Base-by-base conservation (phyloP, 176 grass and related monocot genomes). In the Metroxylon sagu region DNA sequence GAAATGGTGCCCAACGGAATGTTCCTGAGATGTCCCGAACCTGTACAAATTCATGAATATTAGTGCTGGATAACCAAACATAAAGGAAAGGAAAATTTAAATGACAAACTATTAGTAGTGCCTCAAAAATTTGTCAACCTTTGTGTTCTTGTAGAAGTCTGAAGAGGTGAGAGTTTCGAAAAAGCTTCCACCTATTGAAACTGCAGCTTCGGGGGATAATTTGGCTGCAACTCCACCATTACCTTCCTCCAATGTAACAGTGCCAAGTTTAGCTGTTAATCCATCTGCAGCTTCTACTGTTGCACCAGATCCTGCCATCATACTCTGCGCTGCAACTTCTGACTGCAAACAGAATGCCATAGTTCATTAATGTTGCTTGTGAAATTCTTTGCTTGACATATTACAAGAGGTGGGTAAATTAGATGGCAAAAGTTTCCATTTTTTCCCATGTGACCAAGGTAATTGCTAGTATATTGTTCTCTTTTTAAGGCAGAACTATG, bases 121-220 rank as follows among this genome's bases (percentile, higher is more conserved):
- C 8, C 35, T 43, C 35, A 43, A 90, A 70, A 59, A 48, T 18
- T 48, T 49, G 48, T 8, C 53, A 35, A 97, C 93, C 94, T 89
- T 98, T 72, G 88, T 98, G 60, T 86, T 93, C 67, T 93, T 98
- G 56, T 98, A 98, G 69, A 98, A 92, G 50, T 93, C 94, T 26
- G 94, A 98, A 6, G 85, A 93, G 64, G 88, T 98, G 28, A 98
- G 82, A 7, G 64, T 81, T 78, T 98, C 88, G 0, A 98, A 93
- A 78, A 93, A 98, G 50, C 85, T 83, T 67, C 94, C 94, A 67
- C 73, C 67, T 18, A 88, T 84, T 4, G 84, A 85, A 1, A 73
- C 61, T 60, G 77, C 68, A 23, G 29, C 49, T 63, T 73, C 70
- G 18, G 59, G 50, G 16, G 5, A 2, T 26, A 6, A 55, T 29